A percentile compares a stretch with the other conserved stretches of the same genome.
Evolutionary conservation across 2,329 filamentous ascomycete species (phyloP).

Genomic region (Aureobasidium zeae): DNA sequence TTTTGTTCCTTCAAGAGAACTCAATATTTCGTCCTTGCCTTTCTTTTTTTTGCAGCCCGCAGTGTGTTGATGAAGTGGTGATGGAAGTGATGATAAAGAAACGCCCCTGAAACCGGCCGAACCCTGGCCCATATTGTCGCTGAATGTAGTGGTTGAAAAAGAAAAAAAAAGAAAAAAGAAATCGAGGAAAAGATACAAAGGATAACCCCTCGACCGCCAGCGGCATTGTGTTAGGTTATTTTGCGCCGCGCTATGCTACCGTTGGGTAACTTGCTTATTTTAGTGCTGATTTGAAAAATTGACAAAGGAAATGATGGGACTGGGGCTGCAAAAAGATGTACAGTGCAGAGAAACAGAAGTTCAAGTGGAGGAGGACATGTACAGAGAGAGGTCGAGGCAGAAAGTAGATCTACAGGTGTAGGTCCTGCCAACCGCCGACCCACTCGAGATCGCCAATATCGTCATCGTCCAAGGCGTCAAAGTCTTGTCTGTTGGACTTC

Average conservation of each 20-base stretch:
- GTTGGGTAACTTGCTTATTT: background rate
- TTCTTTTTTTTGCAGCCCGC: conserved; percentile 14
- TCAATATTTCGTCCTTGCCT: conserved; percentile 13
- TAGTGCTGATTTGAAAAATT: conserved; percentile 9
- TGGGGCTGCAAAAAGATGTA: conserved; percentile 14
- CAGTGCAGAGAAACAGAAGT: conserved; percentile 5
- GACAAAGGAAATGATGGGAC: conserved; percentile 12
- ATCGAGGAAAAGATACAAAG: conserved; percentile 11
- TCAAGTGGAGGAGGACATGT: background rate
- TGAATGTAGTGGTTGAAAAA: conserved; percentile 4
- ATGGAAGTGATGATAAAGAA: conserved; percentile 4
- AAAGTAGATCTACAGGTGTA: conserved; percentile 46
- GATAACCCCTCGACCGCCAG: conserved; percentile 12
- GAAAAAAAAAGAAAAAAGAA: conserved; percentile 13
- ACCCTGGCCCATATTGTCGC: conserved; percentile 12
- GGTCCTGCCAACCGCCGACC: conserved; percentile 82
- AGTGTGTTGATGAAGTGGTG: conserved; percentile 10
- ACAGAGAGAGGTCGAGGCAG: conserved; percentile 5
- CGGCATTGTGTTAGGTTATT: background rate
- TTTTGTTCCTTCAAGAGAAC: conserved; percentile 3
- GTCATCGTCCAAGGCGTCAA: conserved; percentile 33
- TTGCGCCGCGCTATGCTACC: background rate
- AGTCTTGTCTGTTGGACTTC: conserved; percentile 25
- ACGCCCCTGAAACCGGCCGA: conserved; percentile 6
- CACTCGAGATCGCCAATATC: conserved; percentile 80